These are phyloP conservation scores for Pezicula carpinea DNA, from an alignment of 2,329 filamentous ascomycete genomes.

Conservation along the genomic window DNA sequence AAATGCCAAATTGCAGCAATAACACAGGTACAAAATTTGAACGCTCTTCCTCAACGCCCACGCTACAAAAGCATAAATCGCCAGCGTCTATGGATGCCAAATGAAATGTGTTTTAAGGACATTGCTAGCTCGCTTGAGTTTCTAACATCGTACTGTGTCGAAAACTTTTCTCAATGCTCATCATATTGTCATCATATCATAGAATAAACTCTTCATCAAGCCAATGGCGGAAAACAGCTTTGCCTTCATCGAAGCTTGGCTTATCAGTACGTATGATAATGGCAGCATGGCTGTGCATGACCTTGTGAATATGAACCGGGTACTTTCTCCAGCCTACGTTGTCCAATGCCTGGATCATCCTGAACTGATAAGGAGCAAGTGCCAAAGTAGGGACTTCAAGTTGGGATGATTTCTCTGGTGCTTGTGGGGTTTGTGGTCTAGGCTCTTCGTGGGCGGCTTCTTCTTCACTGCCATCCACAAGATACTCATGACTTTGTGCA, in stretches of 20 bases:
- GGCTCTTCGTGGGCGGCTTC: constrained; percentile 30
- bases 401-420: constrained; percentile 15
- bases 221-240: constrained; percentile 77
- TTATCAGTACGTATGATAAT: constrained; percentile 76
- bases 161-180: too few relatives aligned
- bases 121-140: too few relatives aligned
- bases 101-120: too few relatives aligned
- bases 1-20: too few relatives aligned
- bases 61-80: too few relatives aligned
- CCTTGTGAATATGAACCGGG: constrained; percentile 70
- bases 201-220: constrained; percentile 63
- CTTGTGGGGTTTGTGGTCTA: constrained; percentile 5
- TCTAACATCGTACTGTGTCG: too few relatives aligned
- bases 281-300: constrained; percentile 79
- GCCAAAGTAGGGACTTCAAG: constrained; percentile 62
- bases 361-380: constrained; percentile 74
- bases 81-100: too few relatives aligned
- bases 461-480: constrained; percentile 52
- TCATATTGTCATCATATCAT: constrained; percentile 2
- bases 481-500: constrained; percentile 57
- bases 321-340: constrained; percentile 59
- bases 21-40: too few relatives aligned
- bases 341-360: constrained; percentile 77
- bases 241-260: constrained; percentile 68
- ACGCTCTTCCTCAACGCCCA: too few relatives aligned